Evolutionary conservation across 2,329 filamentous ascomycete genomes (phyloP).

Genomic region (Aspergillus sp.): DNA sequence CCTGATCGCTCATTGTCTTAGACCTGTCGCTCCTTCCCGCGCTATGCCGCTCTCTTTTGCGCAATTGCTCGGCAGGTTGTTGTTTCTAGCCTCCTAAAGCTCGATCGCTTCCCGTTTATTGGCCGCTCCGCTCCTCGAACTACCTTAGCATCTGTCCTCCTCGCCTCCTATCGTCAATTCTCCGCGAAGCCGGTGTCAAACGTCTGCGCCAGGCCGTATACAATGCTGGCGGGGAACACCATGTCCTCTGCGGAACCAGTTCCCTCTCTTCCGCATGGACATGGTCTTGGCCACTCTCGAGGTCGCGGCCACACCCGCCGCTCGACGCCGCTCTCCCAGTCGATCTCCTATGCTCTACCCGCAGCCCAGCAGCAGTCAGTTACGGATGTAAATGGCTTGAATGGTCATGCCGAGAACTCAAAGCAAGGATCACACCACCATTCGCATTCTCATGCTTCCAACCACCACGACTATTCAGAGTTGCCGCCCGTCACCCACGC

Average conservation of each 20-base stretch:
- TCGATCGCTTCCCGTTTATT: slow-evolving; percentile 9
- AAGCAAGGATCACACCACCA: slow-evolving; percentile 33
- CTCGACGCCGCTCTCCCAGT: slow-evolving; percentile 28
- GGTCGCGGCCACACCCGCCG: slow-evolving; percentile 37
- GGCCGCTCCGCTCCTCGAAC: slow-evolving; percentile 10
- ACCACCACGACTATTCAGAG: slow-evolving; percentile 19
- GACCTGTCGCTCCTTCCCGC: slow-evolving; percentile 6
- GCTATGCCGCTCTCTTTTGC: slow-evolving; percentile 21
- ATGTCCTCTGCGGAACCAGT: slow-evolving; percentile 30
- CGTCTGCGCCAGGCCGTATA: slow-evolving; percentile 15
- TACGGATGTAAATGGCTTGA: slow-evolving; percentile 20
- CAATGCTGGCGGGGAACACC: slow-evolving; percentile 36
- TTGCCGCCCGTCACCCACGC: slow-evolving; percentile 19
- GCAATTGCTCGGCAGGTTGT: slow-evolving; percentile 14
- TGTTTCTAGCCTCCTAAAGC: slow-evolving; percentile 22
- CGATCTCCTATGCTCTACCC: slow-evolving; percentile 21
- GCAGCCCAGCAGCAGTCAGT: slow-evolving; percentile 19
- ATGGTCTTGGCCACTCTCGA: slow-evolving; percentile 30
- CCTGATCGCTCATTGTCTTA: neutral
- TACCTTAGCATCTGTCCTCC: slow-evolving; percentile 9
- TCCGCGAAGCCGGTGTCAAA: slow-evolving; percentile 11
- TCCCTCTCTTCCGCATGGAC: slow-evolving; percentile 22
- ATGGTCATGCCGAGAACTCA: slow-evolving; percentile 26
- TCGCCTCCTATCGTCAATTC: slow-evolving; percentile 11
- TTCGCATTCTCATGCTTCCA: slow-evolving; percentile 39